phyloP scores from a whole-genome alignment of 148 eudicot genomes.

The Cornus florida region DNA sequence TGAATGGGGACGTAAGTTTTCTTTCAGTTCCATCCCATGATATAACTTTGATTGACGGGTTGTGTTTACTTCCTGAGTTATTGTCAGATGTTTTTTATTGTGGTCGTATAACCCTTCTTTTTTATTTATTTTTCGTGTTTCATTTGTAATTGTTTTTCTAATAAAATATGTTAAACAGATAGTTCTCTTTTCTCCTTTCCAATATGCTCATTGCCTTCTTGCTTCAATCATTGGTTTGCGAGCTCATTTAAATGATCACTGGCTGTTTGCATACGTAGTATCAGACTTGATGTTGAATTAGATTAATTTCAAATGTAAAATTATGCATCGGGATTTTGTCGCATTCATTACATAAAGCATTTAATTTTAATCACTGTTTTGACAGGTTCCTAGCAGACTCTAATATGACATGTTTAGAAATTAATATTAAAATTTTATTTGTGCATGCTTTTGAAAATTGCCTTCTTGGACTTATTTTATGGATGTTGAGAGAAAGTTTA shows the following conservation, averaged over 20 bases:
- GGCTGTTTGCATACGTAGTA: background rate
- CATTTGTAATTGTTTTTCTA: background rate
- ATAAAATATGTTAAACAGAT: background rate
- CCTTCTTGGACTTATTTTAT: background rate
- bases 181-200: background rate
- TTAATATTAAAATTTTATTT: no score
- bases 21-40: background rate
- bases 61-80: background rate
- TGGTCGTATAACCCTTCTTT: no score
- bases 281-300: background rate
- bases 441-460: background rate
- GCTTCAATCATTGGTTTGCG: background rate
- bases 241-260: background rate
- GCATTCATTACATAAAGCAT: background rate
- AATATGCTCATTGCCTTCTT: background rate
- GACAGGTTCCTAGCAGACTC: background rate
- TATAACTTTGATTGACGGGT: background rate
- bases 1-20: constrained; percentile 74
- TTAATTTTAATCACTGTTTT: background rate
- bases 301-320: no score
- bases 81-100: background rate
- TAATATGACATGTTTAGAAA: no score
- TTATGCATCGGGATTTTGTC: background rate
- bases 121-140: background rate
- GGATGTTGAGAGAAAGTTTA: background rate